These are phyloP conservation scores for Cornus florida DNA, from an alignment of 148 eudicot species.

Conservation along the genomic window DNA sequence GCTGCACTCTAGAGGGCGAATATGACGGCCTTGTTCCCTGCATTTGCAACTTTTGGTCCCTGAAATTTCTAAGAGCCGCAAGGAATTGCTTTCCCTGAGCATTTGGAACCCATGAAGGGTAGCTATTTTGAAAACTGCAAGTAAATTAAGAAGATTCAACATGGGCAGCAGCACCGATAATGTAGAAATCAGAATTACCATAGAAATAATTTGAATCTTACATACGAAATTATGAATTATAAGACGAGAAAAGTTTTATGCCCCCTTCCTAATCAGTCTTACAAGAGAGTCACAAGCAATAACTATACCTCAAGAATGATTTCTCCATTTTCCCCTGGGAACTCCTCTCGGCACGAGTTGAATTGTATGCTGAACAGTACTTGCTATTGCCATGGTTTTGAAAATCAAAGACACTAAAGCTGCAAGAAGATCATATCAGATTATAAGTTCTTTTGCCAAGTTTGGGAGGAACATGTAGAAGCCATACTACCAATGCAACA, in stretches of 20 bases:
- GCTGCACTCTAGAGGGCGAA: conserved; percentile 41
- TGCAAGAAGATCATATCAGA: conserved; percentile 26
- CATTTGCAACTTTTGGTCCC: conserved; percentile 56
- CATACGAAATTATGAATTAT: background rate
- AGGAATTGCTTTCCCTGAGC: conserved; percentile 71
- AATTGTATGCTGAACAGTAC: conserved; percentile 70
- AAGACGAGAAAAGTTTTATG: background rate
- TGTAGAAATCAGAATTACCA: background rate
- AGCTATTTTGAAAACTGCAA: conserved; percentile 81
- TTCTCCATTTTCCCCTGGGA: conserved; percentile 99
- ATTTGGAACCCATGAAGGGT: conserved; percentile 83
- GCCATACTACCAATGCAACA: background rate
- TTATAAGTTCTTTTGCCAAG: background rate
- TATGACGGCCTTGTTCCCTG: conserved; percentile 20
- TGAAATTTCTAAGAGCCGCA: conserved; percentile 46
- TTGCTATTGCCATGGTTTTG: conserved; percentile 78
- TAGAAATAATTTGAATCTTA: background rate
- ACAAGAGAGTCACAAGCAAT: background rate
- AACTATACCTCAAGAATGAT: conserved; percentile 75
- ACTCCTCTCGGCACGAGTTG: conserved; percentile 61
- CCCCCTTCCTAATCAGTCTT: background rate
- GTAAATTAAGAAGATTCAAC: background rate
- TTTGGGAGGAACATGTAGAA: background rate
- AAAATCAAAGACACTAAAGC: conserved; percentile 81
- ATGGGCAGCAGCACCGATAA: background rate